phyloP scores from a whole-genome alignment of 2,329 filamentous ascomycete species.

The Aspergillus sojae region DNA sequence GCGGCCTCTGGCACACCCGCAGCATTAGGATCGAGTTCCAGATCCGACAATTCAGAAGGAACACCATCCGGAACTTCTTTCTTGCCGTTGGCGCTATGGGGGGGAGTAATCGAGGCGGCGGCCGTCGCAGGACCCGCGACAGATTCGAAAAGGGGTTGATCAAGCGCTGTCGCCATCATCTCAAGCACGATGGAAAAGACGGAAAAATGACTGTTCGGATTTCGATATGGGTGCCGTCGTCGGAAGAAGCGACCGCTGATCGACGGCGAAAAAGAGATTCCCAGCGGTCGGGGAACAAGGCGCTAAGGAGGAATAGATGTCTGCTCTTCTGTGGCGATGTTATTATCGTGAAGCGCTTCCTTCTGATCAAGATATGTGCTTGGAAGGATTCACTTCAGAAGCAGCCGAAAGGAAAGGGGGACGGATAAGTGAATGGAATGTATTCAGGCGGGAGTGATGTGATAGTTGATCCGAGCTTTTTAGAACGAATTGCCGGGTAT shows the following conservation, averaged over 20 bases:
- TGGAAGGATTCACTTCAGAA: background rate
- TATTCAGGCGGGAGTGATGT: constrained; percentile 8
- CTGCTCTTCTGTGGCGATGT: constrained; percentile 8
- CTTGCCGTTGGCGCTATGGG: constrained; percentile 47
- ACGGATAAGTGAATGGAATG: background rate
- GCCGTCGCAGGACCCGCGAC: constrained; percentile 29
- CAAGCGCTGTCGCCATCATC: constrained; percentile 39
- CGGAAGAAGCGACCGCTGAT: constrained; percentile 47
- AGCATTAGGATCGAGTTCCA: constrained; percentile 41
- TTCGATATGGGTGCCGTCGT: constrained; percentile 37
- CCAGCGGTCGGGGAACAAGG: constrained; percentile 45
- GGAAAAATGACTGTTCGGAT: constrained; percentile 15
- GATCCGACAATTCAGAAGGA: constrained; percentile 44
- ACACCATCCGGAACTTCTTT: constrained; percentile 47
- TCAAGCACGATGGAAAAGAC: constrained; percentile 16
- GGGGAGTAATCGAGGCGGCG: constrained; percentile 45
- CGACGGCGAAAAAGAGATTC: constrained; percentile 42
- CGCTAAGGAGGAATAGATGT: constrained; percentile 10
- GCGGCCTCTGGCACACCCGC: constrained; percentile 27
- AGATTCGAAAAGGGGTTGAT: constrained; percentile 32
- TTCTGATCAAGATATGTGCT: background rate
- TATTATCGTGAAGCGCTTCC: constrained; percentile 6
- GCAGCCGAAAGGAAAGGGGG: background rate
- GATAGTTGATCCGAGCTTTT: constrained; percentile 19
- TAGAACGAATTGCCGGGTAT: constrained; percentile 16